Percentiles rank a stretch among this genome's conserved stretches.
Conservation (phyloP, 164 flowering plant genomes). For the Cinnamomum chago region DNA sequence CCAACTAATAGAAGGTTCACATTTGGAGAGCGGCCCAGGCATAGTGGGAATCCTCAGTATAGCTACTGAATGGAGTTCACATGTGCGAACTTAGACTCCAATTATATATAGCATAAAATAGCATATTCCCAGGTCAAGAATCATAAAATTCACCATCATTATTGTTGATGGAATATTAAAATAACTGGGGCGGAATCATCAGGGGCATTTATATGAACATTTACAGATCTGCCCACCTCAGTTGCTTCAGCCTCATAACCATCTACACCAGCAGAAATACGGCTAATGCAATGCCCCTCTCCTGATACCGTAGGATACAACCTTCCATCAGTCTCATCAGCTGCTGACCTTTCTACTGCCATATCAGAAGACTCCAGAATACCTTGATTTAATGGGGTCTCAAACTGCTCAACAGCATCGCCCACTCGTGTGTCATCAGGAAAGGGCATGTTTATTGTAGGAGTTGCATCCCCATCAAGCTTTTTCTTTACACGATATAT, state of each 20-base stretch:
- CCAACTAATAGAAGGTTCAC: neutral
- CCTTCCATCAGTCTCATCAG: neutral
- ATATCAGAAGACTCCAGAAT: constrained; percentile 1
- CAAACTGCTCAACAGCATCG: neutral
- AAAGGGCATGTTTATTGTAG: neutral
- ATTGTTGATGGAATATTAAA: neutral
- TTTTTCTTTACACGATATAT: neutral
- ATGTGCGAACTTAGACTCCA: too few species aligned
- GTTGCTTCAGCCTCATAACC: neutral
- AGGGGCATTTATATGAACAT: neutral
- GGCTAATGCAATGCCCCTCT: neutral
- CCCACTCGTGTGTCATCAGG: neutral
- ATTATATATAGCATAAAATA: neutral
- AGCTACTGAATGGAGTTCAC: neutral
- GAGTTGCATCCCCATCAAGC: neutral
- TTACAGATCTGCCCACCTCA: neutral
- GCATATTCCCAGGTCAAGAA: neutral
- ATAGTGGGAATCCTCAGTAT: neutral
- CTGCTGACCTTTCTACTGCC: neutral
- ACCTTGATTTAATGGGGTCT: constrained; percentile 1
- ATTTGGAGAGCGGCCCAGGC: neutral
- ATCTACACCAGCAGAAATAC: neutral
- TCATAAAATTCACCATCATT: neutral
- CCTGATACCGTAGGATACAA: neutral
- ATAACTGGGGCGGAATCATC: neutral